These are phyloP conservation scores for Phaeomoniella chlamydospora DNA, from an alignment of 2,329 filamentous ascomycete genomes.

Conservation along the genomic window DNA sequence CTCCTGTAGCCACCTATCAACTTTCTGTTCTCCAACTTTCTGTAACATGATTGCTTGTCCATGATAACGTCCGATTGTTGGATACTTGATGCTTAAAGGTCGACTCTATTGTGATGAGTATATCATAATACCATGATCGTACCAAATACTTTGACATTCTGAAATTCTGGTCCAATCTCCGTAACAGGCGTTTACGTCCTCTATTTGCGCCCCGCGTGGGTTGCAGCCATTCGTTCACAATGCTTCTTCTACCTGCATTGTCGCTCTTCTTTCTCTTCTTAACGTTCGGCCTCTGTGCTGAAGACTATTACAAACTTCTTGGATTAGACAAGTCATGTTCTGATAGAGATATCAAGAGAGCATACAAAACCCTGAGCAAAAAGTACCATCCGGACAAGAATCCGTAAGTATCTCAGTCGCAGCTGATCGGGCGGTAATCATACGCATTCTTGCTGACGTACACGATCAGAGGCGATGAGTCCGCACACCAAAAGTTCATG, in stretches of 20 bases:
- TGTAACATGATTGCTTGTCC: no score
- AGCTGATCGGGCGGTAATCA: conserved; percentile 1
- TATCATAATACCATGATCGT: no score
- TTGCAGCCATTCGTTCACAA: conserved; percentile 7
- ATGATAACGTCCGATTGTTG: no score
- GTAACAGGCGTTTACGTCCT: no score
- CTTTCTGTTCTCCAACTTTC: no score
- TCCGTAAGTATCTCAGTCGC: conserved; percentile 46
- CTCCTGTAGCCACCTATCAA: background rate
- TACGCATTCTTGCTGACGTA: conserved; percentile 1
- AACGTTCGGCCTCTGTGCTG: conserved; percentile 23
- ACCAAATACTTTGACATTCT: no score
- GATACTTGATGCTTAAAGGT: no score
- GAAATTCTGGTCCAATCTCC: no score
- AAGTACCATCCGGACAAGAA: conserved; percentile 98
- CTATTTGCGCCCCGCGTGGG: background rate
- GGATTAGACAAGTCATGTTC: conserved; percentile 65
- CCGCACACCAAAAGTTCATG: conserved; percentile 82
- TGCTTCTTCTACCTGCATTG: conserved; percentile 19
- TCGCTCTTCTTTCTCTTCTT: conserved; percentile 18
- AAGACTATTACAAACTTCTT: conserved; percentile 52
- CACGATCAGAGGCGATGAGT: conserved; percentile 54
- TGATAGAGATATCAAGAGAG: conserved; percentile 82
- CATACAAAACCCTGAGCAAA: conserved; percentile 83
- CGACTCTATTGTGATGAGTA: no score